Conservation (phyloP, 2,329 filamentous ascomycete species). For the Saccharata proteae region DNA sequence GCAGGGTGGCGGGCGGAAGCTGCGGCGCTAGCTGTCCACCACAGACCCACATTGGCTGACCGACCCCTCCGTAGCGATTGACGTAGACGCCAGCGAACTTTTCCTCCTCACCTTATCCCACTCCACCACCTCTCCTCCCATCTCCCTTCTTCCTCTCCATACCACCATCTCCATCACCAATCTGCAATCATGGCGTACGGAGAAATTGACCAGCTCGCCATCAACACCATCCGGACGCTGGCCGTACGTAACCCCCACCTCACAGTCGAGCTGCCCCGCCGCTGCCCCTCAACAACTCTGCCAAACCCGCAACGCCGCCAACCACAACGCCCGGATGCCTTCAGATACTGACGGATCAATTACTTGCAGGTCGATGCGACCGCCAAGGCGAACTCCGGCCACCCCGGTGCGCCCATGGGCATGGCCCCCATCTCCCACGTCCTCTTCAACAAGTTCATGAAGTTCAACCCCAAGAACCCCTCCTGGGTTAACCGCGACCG, state of each 20-base stretch:
- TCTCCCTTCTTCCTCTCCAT: conserved; percentile 11
- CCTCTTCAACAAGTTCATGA: conserved; percentile 98
- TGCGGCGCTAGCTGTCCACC: too few species aligned
- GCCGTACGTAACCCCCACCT: conserved; percentile 55
- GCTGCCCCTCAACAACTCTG: conserved; percentile 14
- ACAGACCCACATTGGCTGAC: too few species aligned
- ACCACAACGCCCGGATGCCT: conserved; percentile 8
- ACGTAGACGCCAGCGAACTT: too few species aligned
- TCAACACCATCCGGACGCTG: conserved; percentile 96
- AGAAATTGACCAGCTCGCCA: conserved; percentile 77
- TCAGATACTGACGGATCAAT: conserved; percentile 21
- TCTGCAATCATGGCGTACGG: conserved; percentile 67
- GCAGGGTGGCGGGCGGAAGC: too few species aligned
- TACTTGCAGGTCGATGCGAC: conserved; percentile 83
- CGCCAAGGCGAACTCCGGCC: conserved; percentile 87
- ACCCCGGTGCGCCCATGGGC: conserved; percentile 96
- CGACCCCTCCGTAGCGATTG: too few species aligned
- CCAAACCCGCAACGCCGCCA: conserved; percentile 10
- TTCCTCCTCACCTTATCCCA: too few species aligned
- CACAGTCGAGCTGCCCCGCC: conserved; percentile 4
- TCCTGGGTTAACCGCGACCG: conserved; percentile 95
- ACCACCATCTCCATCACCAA: conserved; percentile 3
- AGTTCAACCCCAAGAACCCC: conserved; percentile 98
- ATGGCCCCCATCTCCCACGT: conserved; percentile 95
- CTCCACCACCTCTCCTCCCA: conserved; percentile 3